These are phyloP conservation scores for Chaetomiaceae sp. DNA, from an alignment of 2,329 filamentous ascomycete genomes.

Conservation along the genomic window DNA sequence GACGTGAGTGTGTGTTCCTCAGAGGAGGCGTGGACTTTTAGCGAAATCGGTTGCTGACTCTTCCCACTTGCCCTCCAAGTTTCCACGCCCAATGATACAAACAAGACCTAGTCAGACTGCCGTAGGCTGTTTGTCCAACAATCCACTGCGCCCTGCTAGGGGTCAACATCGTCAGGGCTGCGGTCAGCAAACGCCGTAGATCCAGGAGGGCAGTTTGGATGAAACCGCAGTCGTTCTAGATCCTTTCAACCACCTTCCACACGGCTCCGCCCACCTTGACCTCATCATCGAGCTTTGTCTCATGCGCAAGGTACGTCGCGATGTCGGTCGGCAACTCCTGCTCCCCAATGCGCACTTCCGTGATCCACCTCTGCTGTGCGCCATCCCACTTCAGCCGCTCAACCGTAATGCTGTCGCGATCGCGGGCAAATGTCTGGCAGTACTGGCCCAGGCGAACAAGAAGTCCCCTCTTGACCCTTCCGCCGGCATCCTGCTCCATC, in stretches of 20 bases:
- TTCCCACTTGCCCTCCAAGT: too few species aligned
- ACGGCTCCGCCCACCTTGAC: conserved; percentile 4
- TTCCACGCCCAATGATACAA: too few species aligned
- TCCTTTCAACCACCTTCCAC: conserved; percentile 26
- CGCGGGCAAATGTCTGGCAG: conserved; percentile 16
- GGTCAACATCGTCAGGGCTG: too few species aligned
- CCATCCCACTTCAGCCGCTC: conserved; percentile 16
- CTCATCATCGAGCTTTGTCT: conserved; percentile 10
- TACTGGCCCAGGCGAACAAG: conserved; percentile 18
- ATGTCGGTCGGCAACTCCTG: conserved; percentile 11
- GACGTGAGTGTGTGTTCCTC: not conserved
- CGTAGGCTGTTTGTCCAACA: not conserved
- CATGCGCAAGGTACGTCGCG: conserved; percentile 8
- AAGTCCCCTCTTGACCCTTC: conserved; percentile 12
- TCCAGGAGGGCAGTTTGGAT: too few species aligned
- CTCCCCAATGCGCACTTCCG: conserved; percentile 5
- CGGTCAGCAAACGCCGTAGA: too few species aligned
- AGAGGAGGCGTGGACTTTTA: too few species aligned
- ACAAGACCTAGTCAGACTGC: not conserved
- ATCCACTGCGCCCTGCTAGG: too few species aligned
- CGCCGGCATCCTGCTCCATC: conserved; percentile 25
- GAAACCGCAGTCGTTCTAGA: not conserved
- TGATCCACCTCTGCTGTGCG: conserved; percentile 4
- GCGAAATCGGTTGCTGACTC: too few species aligned
- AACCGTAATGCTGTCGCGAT: conserved; percentile 6